Conservation (phyloP, 768 basidiomycete species). For the Plicaturopsis crispa region DNA sequence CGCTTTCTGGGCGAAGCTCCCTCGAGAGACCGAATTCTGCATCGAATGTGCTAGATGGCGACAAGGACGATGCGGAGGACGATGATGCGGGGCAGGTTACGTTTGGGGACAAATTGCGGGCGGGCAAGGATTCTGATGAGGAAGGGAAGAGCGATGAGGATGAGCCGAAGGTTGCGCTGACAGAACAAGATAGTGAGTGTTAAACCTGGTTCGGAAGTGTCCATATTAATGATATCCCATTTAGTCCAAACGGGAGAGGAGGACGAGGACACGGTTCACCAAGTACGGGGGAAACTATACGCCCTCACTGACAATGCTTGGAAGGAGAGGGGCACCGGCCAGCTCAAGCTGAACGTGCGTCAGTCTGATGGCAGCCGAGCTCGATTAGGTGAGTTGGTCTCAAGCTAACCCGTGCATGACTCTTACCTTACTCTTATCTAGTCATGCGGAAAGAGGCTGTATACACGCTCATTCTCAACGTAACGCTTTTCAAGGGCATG, state of each 20-base stretch:
- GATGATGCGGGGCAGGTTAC: slow-evolving; percentile 23
- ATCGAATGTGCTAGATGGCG: slow-evolving; percentile 29
- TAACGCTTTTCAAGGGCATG: slow-evolving; percentile 75
- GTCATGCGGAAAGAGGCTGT: slow-evolving; percentile 88
- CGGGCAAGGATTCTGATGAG: slow-evolving; percentile 52
- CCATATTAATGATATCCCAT: not conserved
- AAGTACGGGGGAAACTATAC: slow-evolving; percentile 73
- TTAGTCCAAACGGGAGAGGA: slow-evolving; percentile 75
- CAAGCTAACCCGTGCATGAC: slow-evolving; percentile 4
- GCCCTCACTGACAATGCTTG: slow-evolving; percentile 52
- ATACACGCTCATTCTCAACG: slow-evolving; percentile 64
- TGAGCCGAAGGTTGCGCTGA: slow-evolving; percentile 41
- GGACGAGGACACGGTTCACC: slow-evolving; percentile 69
- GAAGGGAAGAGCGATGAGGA: slow-evolving; percentile 42
- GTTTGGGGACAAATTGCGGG: slow-evolving; percentile 64
- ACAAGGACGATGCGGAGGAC: slow-evolving; percentile 30
- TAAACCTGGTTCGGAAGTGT: not conserved
- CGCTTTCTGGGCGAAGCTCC: slow-evolving; percentile 35
- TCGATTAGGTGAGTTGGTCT: slow-evolving; percentile 47
- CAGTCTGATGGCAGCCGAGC: slow-evolving; percentile 59
- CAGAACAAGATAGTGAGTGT: slow-evolving; percentile 57
- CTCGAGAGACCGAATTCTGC: slow-evolving; percentile 30
- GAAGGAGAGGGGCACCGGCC: slow-evolving; percentile 74
- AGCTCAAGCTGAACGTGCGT: slow-evolving; percentile 61
- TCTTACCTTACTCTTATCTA: slow-evolving; percentile 17